Evolutionary conservation across 352 stramenopile genomes (phyloP), one percentile per base, ranked within the genome.

Genomic region (Blastocystis sp.): DNA sequence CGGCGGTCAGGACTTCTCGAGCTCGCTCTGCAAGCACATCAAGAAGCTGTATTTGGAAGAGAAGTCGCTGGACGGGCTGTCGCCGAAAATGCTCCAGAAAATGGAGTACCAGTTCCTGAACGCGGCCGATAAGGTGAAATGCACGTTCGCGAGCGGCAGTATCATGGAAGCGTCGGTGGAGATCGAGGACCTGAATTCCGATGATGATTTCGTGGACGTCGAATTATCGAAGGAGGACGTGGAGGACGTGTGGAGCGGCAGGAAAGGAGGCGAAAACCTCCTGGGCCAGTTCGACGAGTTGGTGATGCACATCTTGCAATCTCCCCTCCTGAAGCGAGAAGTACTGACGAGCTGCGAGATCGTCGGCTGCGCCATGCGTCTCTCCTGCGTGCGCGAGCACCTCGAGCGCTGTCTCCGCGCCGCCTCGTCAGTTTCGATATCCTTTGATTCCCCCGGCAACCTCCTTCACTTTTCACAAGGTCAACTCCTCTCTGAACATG

Each of bases 1-100:
- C 4, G 66, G 66, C n/a, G 66, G 66, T 11, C 21, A 54, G 19
- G 66, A 77, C 52, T 77, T 60, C 19, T 60, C 66, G n/a, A 11
- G 48, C 10, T 24, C 43, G 17, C 43, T 38, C 19, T 24, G 24
- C 6, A 7, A 14, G 4, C 6, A 52, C 21, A 43, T 71, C 19
- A 38, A 21, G 43, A 3, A 71, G 24, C 14, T 48, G 9, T 71
- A 48, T 14, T 4, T 38, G 3, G 64, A 71, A 38, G 64, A 71
- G 14, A 71, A 71, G 21, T 14, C 24, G 2, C 64, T 38, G 34
- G 64, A 71, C 19, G 64, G 24, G 2, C 24, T 71, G 4, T 71
- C 64, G 34, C 24, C 40, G 24, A 4, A n/a, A 38, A 21, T 40
- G 34, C 24, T 38, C 3, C 17, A 21, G 64, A 21, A 71, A 14